Percentiles rank a stretch among this genome's conserved stretches.
phyloP scores from a whole-genome alignment of 148 eudicot genomes.

The Silene uniflora region DNA sequence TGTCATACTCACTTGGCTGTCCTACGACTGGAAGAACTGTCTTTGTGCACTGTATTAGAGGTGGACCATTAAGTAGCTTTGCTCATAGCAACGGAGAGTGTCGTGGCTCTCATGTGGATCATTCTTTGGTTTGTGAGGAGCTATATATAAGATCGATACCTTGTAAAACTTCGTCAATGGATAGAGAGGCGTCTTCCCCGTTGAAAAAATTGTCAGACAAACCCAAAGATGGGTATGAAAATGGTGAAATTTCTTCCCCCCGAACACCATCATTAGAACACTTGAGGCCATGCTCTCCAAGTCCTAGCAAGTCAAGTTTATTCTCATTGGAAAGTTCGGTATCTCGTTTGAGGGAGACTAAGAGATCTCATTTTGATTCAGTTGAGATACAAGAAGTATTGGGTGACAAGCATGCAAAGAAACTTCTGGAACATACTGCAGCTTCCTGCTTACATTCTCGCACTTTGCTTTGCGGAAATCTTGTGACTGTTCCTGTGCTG shows the following conservation, averaged over 20 bases:
- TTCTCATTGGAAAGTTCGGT: slow-evolving; percentile 34
- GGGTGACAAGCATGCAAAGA: slow-evolving; percentile 50
- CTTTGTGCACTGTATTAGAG: slow-evolving; percentile 57
- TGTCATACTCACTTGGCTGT: slow-evolving; percentile 62
- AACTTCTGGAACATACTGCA: slow-evolving; percentile 55
- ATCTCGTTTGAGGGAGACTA: slow-evolving; percentile 24
- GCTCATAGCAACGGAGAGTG: slow-evolving; percentile 30
- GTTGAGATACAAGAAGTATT: slow-evolving; percentile 50
- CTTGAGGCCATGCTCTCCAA: slow-evolving; percentile 49
- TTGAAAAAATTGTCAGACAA: slow-evolving; percentile 19
- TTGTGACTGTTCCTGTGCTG: slow-evolving; percentile 62
- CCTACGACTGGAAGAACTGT: slow-evolving; percentile 58
- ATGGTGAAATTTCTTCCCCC: slow-evolving; percentile 58
- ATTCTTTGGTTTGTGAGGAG: slow-evolving; percentile 45
- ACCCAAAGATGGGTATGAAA: slow-evolving; percentile 32
- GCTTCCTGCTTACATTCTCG: slow-evolving; percentile 58
- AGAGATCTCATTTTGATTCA: slow-evolving; percentile 28
- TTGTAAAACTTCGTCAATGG: slow-evolving; percentile 22
- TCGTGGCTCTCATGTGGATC: slow-evolving; percentile 22
- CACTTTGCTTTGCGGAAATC: slow-evolving; percentile 57
- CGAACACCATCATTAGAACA: slow-evolving; percentile 48
- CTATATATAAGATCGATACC: slow-evolving; percentile 45
- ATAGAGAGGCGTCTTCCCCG: slow-evolving; percentile 20
- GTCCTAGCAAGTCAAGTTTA: slow-evolving; percentile 35
- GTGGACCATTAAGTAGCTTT: slow-evolving; percentile 29